phyloP scores from a whole-genome alignment of 345 rosid species.

The Arabidopsis suecica region DNA sequence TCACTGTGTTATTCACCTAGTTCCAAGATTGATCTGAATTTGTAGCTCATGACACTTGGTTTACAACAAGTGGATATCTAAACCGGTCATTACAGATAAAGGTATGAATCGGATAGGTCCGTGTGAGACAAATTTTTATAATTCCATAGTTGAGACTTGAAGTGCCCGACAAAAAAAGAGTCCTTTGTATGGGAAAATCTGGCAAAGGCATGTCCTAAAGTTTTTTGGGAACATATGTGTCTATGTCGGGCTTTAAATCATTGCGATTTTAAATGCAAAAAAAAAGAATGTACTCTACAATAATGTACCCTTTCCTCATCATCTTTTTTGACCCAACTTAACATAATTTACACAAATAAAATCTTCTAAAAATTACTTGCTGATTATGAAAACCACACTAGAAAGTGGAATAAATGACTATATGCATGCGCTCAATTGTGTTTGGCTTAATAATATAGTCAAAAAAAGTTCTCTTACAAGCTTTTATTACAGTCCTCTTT shows the following conservation, averaged over 20 bases:
- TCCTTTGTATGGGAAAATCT: slow-evolving; percentile 24
- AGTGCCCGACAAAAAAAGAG: slow-evolving; percentile 31
- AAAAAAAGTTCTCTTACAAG: slow-evolving; percentile 32
- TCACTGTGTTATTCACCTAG: background rate
- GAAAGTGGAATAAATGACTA: slow-evolving; percentile 2
- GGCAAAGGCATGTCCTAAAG: slow-evolving; percentile 29
- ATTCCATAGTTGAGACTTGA: background rate
- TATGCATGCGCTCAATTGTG: slow-evolving; percentile 23
- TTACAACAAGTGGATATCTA: background rate
- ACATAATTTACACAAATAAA: background rate
- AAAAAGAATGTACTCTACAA: no score
- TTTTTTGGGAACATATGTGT: slow-evolving; percentile 1
- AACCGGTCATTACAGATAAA: background rate
- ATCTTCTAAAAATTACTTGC: background rate
- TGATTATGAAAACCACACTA: slow-evolving; percentile 6
- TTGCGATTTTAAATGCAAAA: background rate
- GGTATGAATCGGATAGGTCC: background rate
- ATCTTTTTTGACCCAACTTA: slow-evolving; percentile 17
- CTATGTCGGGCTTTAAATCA: slow-evolving; percentile 26
- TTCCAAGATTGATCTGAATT: background rate
- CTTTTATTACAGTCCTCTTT: slow-evolving; percentile 30
- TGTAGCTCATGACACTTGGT: background rate
- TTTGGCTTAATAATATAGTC: slow-evolving; percentile 25
- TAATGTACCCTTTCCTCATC: slow-evolving; percentile 24
- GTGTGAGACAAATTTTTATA: slow-evolving; percentile 8